A percentile compares a stretch with the other conserved stretches of the same genome.
phyloP scores from a whole-genome alignment of 1,284 basidiomycete species.

The Boletellus deceptivus region DNA sequence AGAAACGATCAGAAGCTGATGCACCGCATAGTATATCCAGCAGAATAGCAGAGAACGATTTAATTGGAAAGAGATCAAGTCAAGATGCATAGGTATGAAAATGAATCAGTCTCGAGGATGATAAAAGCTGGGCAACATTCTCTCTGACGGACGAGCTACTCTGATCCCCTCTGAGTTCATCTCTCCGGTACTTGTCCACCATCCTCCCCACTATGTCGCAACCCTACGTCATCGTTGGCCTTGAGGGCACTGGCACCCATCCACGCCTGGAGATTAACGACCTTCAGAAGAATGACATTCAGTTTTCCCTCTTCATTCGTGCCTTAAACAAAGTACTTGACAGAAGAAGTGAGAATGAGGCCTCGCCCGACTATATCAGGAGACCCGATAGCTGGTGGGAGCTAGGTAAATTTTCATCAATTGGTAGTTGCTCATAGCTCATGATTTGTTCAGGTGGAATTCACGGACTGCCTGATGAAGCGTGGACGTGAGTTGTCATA shows the following conservation, averaged over 20 bases:
- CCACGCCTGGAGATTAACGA: conserved; percentile 17
- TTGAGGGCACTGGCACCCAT: conserved; percentile 3
- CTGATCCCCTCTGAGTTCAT: too few relatives aligned
- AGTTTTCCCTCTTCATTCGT: conserved; percentile 20
- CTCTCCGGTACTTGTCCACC: too few relatives aligned
- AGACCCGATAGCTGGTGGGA: conserved; percentile 24
- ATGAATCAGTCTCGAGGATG: too few relatives aligned
- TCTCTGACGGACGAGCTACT: too few relatives aligned
- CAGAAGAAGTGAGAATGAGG: conserved; percentile 4
- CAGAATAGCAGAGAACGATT: too few relatives aligned
- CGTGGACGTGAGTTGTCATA: not conserved
- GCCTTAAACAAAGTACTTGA: conserved; percentile 6
- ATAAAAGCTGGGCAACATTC: too few relatives aligned
- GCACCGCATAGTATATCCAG: too few relatives aligned
- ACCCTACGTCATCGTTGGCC: conserved; percentile 8
- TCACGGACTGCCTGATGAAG: conserved; percentile 14
- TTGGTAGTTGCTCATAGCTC: not conserved
- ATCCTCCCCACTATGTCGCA: conserved; percentile 6
- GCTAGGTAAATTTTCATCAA: conserved; percentile 2
- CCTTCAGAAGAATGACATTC: conserved; percentile 6
- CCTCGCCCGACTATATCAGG: conserved; percentile 2
- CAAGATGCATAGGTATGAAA: too few relatives aligned
- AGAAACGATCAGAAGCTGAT: too few relatives aligned
- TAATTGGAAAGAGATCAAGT: too few relatives aligned
- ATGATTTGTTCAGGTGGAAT: conserved; percentile 8